phyloP scores from a whole-genome alignment of 148 eudicot species.

The Polygonum aviculare region DNA sequence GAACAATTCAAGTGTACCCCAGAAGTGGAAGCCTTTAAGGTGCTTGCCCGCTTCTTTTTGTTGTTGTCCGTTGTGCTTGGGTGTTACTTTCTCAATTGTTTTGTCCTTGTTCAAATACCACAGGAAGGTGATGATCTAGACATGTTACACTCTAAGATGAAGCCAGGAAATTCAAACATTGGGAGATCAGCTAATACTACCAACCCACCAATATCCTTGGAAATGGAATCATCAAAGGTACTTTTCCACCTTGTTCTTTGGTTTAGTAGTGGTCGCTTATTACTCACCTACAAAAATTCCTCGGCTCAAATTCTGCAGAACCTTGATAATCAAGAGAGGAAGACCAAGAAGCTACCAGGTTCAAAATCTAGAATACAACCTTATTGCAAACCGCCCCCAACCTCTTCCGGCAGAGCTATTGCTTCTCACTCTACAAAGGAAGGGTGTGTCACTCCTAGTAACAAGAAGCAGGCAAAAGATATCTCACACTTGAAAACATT shows the following conservation, averaged over 20 bases:
- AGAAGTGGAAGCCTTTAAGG: conserved; percentile 7
- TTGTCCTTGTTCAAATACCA: background rate
- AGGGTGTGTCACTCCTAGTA: conserved; percentile 16
- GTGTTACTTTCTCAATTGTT: background rate
- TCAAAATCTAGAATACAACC: conserved; percentile 17
- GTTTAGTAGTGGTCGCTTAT: conserved; percentile 18
- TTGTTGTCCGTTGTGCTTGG: background rate
- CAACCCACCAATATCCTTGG: conserved; percentile 1
- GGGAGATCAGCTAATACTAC: background rate
- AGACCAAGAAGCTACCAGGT: conserved; percentile 26
- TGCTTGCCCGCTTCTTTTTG: background rate
- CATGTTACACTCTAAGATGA: background rate
- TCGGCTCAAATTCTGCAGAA: conserved; percentile 25
- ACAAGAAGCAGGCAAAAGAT: conserved; percentile 19
- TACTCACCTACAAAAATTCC: conserved; percentile 1
- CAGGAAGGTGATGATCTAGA: background rate
- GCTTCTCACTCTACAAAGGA: conserved; percentile 25
- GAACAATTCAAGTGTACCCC: background rate
- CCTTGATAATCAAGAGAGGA: conserved; percentile 18
- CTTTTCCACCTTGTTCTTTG: background rate
- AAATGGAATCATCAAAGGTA: background rate
- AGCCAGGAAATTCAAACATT: background rate
- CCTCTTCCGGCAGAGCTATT: conserved; percentile 25
- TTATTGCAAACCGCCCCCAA: conserved; percentile 17
- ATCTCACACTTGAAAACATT: conserved; percentile 24